Evolutionary conservation across 2,329 filamentous ascomycete genomes (phyloP).

Genomic region (Rutstroemia sp.): DNA sequence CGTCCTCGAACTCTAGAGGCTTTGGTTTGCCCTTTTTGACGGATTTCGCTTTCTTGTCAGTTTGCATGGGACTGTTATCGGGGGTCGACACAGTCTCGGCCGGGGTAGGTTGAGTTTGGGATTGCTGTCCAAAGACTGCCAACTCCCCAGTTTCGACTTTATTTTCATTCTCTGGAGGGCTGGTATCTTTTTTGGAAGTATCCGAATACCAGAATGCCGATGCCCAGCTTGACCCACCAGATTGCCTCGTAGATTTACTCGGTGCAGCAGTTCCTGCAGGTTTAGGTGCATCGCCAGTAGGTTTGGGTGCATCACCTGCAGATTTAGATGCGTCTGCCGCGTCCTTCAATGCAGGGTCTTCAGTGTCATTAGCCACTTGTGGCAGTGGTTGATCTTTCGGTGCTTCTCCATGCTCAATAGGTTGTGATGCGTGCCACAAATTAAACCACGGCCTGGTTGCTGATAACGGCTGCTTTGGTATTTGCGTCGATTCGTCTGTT

Average conservation of each 20-base stretch:
- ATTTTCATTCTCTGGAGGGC: conserved; percentile 1
- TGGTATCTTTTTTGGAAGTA: conserved; percentile 23
- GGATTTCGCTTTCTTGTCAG: conserved; percentile 18
- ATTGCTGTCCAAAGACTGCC: conserved; percentile 49
- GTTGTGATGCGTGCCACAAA: conserved; percentile 22
- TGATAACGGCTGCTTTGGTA: background rate
- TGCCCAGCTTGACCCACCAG: conserved; percentile 61
- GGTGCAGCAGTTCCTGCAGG: conserved; percentile 1
- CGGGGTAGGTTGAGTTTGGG: conserved; percentile 41
- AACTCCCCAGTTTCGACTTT: conserved; percentile 34
- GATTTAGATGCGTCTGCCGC: conserved; percentile 18
- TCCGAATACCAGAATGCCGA: conserved; percentile 57
- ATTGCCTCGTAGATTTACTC: conserved; percentile 7
- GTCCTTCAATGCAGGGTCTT: conserved; percentile 9
- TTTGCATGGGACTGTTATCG: conserved; percentile 8
- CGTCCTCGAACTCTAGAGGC: conserved; percentile 20
- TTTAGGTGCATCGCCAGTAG: background rate
- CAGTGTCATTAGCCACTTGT: conserved; percentile 8
- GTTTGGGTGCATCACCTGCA: background rate
- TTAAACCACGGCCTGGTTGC: conserved; percentile 27
- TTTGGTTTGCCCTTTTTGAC: conserved; percentile 21
- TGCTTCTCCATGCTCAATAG: conserved; percentile 19
- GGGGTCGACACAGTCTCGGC: conserved; percentile 14
- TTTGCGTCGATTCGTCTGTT: conserved; percentile 5
- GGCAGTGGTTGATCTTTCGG: conserved; percentile 12